Percentiles rank a stretch among this genome's conserved stretches.
These are phyloP conservation scores for Eruca vesicaria DNA, from an alignment of 441 rosid genomes.

Conservation along the genomic window DNA sequence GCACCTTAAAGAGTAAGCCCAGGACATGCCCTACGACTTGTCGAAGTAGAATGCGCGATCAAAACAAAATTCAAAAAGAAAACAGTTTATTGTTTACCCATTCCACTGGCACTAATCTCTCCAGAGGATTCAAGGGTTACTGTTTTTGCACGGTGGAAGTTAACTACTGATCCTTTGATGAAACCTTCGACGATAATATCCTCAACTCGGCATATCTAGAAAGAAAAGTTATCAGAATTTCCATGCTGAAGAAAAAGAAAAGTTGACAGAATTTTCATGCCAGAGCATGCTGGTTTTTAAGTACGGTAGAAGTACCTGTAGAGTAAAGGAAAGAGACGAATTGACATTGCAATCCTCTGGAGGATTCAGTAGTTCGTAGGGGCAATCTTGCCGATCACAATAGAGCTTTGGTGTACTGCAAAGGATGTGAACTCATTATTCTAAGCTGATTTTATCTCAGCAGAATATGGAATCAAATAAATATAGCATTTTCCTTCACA, in stretches of 20 bases:
- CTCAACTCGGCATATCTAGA: constrained; percentile 97
- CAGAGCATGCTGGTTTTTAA: constrained; percentile 18
- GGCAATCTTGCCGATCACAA: constrained; percentile 82
- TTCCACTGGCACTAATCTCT: constrained; percentile 83
- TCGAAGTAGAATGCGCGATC: constrained; percentile 10
- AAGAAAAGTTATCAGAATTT: constrained; percentile 28
- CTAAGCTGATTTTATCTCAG: neutral
- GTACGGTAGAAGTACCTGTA: constrained; percentile 66
- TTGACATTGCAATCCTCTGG: constrained; percentile 99
- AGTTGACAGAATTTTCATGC: constrained; percentile 21
- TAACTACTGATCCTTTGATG: constrained; percentile 91
- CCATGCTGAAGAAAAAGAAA: constrained; percentile 28
- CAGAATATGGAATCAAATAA: constrained; percentile 9
- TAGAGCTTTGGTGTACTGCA: constrained; percentile 84
- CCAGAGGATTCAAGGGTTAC: constrained; percentile 76
- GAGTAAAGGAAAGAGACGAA: constrained; percentile 91
- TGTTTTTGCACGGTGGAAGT: constrained; percentile 94
- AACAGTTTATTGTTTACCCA: constrained; percentile 55
- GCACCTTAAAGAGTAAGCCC: constrained; percentile 25
- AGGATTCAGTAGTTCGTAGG: constrained; percentile 82
- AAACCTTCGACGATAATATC: constrained; percentile 87
- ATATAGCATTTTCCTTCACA: constrained; percentile 28
- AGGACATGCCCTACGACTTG: constrained; percentile 14
- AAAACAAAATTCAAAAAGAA: constrained; percentile 30
- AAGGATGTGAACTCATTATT: constrained; percentile 19